Evolutionary conservation across 768 basidiomycete species (phyloP), one percentile per base, ranked within the genome.

Genomic region (Agaricus sinodeliciosus): DNA sequence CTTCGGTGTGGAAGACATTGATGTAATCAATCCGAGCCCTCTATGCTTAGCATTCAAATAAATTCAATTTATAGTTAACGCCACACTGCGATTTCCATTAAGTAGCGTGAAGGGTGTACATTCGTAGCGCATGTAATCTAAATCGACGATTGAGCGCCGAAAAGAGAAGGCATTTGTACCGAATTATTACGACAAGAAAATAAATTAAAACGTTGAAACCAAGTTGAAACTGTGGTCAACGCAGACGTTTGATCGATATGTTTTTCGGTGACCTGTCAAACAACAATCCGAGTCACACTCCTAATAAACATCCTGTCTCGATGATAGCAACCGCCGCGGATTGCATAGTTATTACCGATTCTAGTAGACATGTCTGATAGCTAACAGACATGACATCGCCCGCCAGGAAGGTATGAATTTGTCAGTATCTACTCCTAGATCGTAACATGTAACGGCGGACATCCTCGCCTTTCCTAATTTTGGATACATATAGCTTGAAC

Each of bases 241-340:
- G 7, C 7, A 11, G 31, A 31, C 31, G 11, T 31, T 11, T 31
- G 31, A 31, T 31, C 31, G 31, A 11, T 31, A 41, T 49, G 25
- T 49, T 39, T 41, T 31, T 31, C n/a, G 25, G 4, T 27, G 37
- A 7, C 22, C 37, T 25, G 39, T 41, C 39, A 49, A 28, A 49
- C 39, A 41, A 39, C 15, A 40, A 40, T 26, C 39, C 12, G 19
- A 28, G n/a, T n/a, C 31, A 18, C 22, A 9, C 34, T 16, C 18
- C 12, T 27, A 40, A 43, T 19, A 50, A 28, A 28, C 49, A 43
- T 22, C 40, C 42, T n/a, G 40, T 49, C 28, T 49, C 27, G 40
- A 49, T 49, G 39, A 26, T 13, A 35, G 41, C 49, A 41, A 42
- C 6, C 15, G 11, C 49, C 40, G 49, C 49, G 41, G 49, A 31